Evolutionary conservation across 2,329 filamentous ascomycete species (phyloP).

Genomic region (Ustilaginoidea virens): DNA sequence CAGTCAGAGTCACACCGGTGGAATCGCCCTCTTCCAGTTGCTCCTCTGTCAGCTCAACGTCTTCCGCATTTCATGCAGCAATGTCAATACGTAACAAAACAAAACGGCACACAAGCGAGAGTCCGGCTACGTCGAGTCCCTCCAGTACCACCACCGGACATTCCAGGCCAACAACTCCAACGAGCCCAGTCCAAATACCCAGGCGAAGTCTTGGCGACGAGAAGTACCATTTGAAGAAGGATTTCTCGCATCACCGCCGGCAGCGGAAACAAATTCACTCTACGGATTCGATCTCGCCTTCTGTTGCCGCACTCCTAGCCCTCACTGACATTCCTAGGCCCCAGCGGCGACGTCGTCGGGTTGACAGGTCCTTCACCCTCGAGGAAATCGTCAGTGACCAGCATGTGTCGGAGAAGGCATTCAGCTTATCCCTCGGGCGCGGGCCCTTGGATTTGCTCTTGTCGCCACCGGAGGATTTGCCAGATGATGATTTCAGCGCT

Average conservation of each 20-base stretch:
- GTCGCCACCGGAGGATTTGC: slow-evolving; percentile 41
- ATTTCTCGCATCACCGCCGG: slow-evolving; percentile 20
- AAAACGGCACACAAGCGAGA: slow-evolving; percentile 11
- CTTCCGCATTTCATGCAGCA: slow-evolving; percentile 13
- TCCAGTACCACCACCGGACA: slow-evolving; percentile 13
- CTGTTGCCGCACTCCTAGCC: slow-evolving; percentile 44
- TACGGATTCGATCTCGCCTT: slow-evolving; percentile 39
- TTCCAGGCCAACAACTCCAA: slow-evolving; percentile 19
- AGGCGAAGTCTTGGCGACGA: slow-evolving; percentile 23
- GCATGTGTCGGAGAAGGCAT: slow-evolving; percentile 40
- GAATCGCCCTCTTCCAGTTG: too few relatives aligned
- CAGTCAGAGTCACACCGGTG: too few relatives aligned
- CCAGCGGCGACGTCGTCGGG: slow-evolving; percentile 13
- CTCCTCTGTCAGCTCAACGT: too few relatives aligned
- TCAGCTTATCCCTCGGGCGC: slow-evolving; percentile 36
- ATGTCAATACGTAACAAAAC: slow-evolving; percentile 20
- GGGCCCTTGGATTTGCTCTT: slow-evolving; percentile 44
- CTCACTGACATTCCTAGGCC: slow-evolving; percentile 43
- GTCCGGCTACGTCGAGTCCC: slow-evolving; percentile 13
- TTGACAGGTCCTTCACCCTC: slow-evolving; percentile 28
- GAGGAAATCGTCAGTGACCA: slow-evolving; percentile 39
- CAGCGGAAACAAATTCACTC: slow-evolving; percentile 28
- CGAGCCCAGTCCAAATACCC: slow-evolving; percentile 41
- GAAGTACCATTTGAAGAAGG: slow-evolving; percentile 20
- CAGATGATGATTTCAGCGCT: slow-evolving; percentile 30